These are phyloP conservation scores for Micractinium sp. DNA, from an alignment of 139 green algal species.

Conservation along the genomic window DNA sequence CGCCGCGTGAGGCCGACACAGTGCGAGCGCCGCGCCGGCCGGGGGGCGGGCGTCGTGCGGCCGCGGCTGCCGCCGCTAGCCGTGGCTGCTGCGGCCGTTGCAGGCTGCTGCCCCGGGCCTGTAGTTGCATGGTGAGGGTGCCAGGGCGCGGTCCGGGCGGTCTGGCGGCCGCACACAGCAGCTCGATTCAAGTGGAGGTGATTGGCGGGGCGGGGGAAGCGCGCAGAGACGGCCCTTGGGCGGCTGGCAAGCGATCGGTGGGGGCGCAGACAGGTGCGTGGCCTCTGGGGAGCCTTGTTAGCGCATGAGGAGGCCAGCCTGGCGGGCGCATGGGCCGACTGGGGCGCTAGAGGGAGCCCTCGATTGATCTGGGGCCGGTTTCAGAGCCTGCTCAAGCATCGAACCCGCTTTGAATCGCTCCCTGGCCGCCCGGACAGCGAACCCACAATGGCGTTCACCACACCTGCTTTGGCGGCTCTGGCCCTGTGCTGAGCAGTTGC, in stretches of 20 bases:
- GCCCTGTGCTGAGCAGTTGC: background rate
- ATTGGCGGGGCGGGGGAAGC: background rate
- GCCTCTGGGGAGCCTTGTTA: background rate
- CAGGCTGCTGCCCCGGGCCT: background rate
- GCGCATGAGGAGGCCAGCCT: background rate
- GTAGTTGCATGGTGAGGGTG: conserved; percentile 1
- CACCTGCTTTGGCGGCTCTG: no score
- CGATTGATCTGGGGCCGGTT: no score
- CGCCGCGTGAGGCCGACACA: background rate
- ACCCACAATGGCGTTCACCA: no score
- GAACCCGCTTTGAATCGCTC: no score
- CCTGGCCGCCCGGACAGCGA: no score
- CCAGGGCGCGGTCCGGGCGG: background rate
- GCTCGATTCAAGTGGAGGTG: background rate
- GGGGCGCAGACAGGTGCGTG: background rate
- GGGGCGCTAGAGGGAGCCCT: no score
- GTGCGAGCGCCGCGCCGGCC: background rate
- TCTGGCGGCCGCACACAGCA: background rate
- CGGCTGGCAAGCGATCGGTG: background rate
- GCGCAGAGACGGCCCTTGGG: background rate
- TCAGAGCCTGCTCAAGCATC: no score
- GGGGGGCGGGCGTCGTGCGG: background rate
- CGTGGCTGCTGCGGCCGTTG: background rate
- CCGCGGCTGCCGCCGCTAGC: background rate
- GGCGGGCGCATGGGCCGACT: background rate